Conservation (phyloP, 306 rosid genomes). For the Pachyrhizus erosus region DNA sequence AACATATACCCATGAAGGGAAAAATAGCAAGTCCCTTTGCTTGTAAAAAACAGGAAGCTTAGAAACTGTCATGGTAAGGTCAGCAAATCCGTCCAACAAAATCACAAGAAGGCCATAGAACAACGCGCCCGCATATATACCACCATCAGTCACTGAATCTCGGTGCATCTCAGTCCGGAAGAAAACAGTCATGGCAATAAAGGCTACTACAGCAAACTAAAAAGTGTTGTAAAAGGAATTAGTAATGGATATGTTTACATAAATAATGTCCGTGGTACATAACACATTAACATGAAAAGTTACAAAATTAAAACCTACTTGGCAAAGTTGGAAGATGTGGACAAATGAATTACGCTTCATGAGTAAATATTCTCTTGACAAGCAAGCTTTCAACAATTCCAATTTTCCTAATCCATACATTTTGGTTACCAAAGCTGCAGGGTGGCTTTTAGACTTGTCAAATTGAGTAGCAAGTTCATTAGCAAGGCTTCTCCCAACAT, state of each 20-base stretch:
- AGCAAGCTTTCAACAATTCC: slow-evolving; percentile 59
- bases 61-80: slow-evolving; percentile 49
- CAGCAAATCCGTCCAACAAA: slow-evolving; percentile 52
- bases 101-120: slow-evolving; percentile 47
- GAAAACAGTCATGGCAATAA: slow-evolving; percentile 56
- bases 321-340: slow-evolving; percentile 51
- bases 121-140: slow-evolving; percentile 57
- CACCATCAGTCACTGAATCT: slow-evolving; percentile 51
- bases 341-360: slow-evolving; percentile 64
- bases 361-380: slow-evolving; percentile 62
- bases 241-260: not conserved
- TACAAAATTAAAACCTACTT: slow-evolving; percentile 45
- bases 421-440: slow-evolving; percentile 53
- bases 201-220: slow-evolving; percentile 49
- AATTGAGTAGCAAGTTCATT: slow-evolving; percentile 51
- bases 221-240: not conserved
- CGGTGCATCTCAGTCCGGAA: slow-evolving; percentile 55
- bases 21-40: slow-evolving; percentile 57
- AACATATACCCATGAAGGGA: slow-evolving; percentile 62
- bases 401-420: slow-evolving; percentile 48
- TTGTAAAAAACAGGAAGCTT: slow-evolving; percentile 63
- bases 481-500: slow-evolving; percentile 46
- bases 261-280: not conserved
- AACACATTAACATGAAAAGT: not conserved
- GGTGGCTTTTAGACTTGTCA: slow-evolving; percentile 65